Evolutionary conservation across 345 rosid species (phyloP).

Genomic region (Salix arbutifolia): DNA sequence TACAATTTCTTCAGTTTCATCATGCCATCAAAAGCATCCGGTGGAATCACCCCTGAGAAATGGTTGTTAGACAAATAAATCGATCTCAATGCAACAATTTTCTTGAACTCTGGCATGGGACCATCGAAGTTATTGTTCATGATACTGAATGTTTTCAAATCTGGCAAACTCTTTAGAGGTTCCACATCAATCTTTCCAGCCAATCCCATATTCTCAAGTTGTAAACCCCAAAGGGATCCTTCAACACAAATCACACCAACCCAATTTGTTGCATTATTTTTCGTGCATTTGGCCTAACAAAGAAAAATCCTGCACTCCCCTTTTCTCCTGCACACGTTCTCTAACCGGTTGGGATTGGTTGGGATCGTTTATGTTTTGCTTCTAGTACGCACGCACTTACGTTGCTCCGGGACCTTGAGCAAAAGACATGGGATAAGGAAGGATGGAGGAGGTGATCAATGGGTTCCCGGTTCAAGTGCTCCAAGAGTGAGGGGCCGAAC

Average conservation of each 20-base stretch:
- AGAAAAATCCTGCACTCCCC: too few species aligned
- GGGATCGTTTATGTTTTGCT: too few species aligned
- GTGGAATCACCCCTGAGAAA: slow-evolving; percentile 53
- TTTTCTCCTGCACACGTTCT: too few species aligned
- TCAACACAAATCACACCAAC: slow-evolving; percentile 49
- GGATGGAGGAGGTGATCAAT: too few species aligned
- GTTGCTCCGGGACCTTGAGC: too few species aligned
- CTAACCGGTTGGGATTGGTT: too few species aligned
- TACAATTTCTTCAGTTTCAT: slow-evolving; percentile 54
- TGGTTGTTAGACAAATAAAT: slow-evolving; percentile 56
- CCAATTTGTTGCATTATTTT: slow-evolving; percentile 42
- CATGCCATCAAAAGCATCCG: slow-evolving; percentile 57
- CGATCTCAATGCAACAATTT: slow-evolving; percentile 46
- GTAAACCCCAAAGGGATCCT: slow-evolving; percentile 54
- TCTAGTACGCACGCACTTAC: too few species aligned
- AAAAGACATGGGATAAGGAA: too few species aligned
- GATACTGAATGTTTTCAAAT: slow-evolving; percentile 54
- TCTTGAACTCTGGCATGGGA: slow-evolving; percentile 51
- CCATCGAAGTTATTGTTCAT: slow-evolving; percentile 59
- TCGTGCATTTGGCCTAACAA: slow-evolving; percentile 32
- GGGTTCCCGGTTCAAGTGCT: too few species aligned
- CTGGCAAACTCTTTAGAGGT: slow-evolving; percentile 30
- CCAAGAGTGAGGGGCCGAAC: too few species aligned
- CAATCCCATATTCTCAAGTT: slow-evolving; percentile 57
- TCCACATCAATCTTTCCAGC: slow-evolving; percentile 46